Evolutionary conservation across 2,329 filamentous ascomycete species (phyloP).

Genomic region (Fusarium longipes): DNA sequence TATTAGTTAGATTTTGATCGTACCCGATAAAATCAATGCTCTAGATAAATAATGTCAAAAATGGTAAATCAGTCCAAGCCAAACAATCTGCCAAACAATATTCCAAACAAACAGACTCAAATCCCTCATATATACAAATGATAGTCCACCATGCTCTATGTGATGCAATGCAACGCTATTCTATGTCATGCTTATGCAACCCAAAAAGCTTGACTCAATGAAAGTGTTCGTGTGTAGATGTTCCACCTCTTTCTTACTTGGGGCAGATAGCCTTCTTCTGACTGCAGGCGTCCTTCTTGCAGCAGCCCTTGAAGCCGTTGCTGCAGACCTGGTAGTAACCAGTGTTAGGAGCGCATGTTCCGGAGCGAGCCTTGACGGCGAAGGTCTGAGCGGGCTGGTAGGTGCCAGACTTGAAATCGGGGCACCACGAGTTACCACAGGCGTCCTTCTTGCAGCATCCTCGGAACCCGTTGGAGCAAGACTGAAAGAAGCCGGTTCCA

Average conservation of each 20-base stretch:
- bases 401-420: constrained; percentile 30
- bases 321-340: constrained; percentile 28
- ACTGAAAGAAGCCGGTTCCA: constrained; percentile 16
- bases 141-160: constrained; percentile 6
- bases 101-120: constrained; percentile 15
- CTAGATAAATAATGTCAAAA: constrained; percentile 17
- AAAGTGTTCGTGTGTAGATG: neutral
- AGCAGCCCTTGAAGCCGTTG: constrained; percentile 35
- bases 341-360: constrained; percentile 12
- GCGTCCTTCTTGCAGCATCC: constrained; percentile 34
- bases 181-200: constrained; percentile 12
- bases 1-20: constrained; percentile 35
- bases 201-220: neutral
- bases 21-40: constrained; percentile 27
- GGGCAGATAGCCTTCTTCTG: constrained; percentile 31
- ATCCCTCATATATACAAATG: constrained; percentile 1
- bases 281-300: constrained; percentile 32
- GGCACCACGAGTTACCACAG: constrained; percentile 25
- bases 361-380: constrained; percentile 20
- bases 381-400: constrained; percentile 23
- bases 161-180: constrained; percentile 15
- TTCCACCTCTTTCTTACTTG: constrained; percentile 30
- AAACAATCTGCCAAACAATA: constrained; percentile 4
- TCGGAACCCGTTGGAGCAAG: constrained; percentile 27
- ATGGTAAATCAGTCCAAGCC: constrained; percentile 18